Conservation (phyloP, 2,329 filamentous ascomycete genomes). For the Phaeosphaeriaceae sp. region DNA sequence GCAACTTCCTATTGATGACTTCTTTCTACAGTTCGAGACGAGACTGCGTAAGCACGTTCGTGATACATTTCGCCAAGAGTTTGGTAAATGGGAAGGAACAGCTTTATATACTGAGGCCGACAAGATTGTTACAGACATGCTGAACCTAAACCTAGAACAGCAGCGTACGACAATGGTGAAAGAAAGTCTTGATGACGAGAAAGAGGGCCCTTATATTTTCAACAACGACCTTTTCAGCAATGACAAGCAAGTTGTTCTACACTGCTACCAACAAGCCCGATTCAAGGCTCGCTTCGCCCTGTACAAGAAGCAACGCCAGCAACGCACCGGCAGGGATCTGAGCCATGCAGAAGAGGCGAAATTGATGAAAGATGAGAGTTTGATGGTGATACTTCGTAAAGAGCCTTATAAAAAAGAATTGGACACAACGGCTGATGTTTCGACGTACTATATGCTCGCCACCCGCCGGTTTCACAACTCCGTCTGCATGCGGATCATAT, state of each 20-base stretch:
- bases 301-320: constrained; percentile 32
- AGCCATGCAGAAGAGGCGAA: constrained; percentile 35
- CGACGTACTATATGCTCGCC: constrained; percentile 73
- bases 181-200: constrained; percentile 41
- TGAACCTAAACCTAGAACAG: constrained; percentile 33
- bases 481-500: constrained; percentile 49
- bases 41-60: constrained; percentile 22
- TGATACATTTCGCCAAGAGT: constrained; percentile 33
- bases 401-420: constrained; percentile 69
- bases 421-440: constrained; percentile 66
- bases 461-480: constrained; percentile 68
- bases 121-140: constrained; percentile 31
- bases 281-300: constrained; percentile 30
- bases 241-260: constrained; percentile 21
- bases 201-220: constrained; percentile 45
- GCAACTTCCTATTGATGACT: constrained; percentile 27
- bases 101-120: constrained; percentile 33
- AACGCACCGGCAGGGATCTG: constrained; percentile 15
- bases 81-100: constrained; percentile 37
- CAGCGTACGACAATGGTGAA: constrained; percentile 29
- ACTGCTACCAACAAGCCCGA: constrained; percentile 34
- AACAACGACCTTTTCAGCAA: constrained; percentile 25
- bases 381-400: constrained; percentile 51
- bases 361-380: constrained; percentile 27
- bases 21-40: constrained; percentile 31